These are phyloP conservation scores for Trichoderma guizhouense DNA, from an alignment of 2,329 filamentous ascomycete species.

Conservation along the genomic window DNA sequence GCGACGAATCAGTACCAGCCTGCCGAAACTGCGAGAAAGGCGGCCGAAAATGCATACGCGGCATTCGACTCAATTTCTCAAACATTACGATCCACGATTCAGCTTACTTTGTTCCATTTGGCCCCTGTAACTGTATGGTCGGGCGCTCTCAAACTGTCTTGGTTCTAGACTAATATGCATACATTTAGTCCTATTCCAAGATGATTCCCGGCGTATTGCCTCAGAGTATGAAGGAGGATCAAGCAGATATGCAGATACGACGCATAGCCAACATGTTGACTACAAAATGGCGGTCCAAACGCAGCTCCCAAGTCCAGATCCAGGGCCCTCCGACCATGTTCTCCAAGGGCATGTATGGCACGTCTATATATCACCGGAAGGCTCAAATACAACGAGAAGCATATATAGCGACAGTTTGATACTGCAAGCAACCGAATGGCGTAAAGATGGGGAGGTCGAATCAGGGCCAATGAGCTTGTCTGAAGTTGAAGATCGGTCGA, in stretches of 20 bases:
- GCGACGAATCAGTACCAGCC: conserved; percentile 67
- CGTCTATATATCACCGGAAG: neutral
- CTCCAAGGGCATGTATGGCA: conserved; percentile 8
- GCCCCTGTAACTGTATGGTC: conserved; percentile 27
- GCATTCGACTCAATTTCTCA: conserved; percentile 86
- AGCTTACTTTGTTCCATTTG: conserved; percentile 43
- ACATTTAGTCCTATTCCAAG: conserved; percentile 68
- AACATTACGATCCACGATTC: conserved; percentile 72
- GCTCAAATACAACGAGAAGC: conserved; percentile 1
- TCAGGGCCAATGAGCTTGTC: conserved; percentile 3
- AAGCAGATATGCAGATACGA: conserved; percentile 61
- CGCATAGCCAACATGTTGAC: neutral
- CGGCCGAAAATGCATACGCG: conserved; percentile 78
- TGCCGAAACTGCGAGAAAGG: conserved; percentile 85
- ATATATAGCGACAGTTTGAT: conserved; percentile 6
- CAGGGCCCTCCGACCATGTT: neutral
- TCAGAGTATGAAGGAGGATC: conserved; percentile 83
- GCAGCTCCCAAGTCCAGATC: neutral
- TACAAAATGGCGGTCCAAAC: neutral
- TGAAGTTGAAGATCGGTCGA: conserved; percentile 5
- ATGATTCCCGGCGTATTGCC: conserved; percentile 86
- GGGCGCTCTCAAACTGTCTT: too few relatives aligned
- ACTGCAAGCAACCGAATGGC: conserved; percentile 10
- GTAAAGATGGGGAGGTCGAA: neutral
- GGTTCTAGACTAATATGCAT: neutral